phyloP scores from a whole-genome alignment of 345 rosid species.

The Camelina neglecta region DNA sequence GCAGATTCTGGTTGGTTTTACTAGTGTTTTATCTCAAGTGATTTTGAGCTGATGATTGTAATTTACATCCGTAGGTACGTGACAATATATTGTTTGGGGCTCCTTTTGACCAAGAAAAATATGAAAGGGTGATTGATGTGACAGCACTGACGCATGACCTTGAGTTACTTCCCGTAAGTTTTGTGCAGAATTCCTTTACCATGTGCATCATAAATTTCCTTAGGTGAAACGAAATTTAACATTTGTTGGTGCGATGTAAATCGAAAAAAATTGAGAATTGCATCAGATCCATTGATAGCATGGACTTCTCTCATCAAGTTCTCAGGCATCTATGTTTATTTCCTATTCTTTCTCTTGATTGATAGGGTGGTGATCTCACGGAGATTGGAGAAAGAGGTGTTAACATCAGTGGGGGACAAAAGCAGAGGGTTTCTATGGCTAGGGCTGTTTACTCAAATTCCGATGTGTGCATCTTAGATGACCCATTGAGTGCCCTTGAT shows the following conservation, averaged over 20 bases:
- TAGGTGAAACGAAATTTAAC: conserved; percentile 6
- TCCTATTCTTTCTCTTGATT: conserved; percentile 42
- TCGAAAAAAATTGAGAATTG: not conserved
- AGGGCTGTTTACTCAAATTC: conserved; percentile 94
- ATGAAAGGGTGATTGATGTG: conserved; percentile 84
- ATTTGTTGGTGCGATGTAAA: conserved; percentile 28
- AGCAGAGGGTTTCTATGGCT: conserved; percentile 99
- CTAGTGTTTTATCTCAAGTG: conserved; percentile 2
- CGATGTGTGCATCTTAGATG: conserved; percentile 92
- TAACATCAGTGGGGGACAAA: conserved; percentile 99
- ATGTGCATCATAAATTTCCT: not conserved
- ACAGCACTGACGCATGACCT: conserved; percentile 94
- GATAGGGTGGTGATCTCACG: conserved; percentile 97
- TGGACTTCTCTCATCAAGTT: conserved; percentile 5
- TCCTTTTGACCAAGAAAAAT: conserved; percentile 73
- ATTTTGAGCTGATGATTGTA: conserved; percentile 29
- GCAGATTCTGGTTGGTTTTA: conserved; percentile 3
- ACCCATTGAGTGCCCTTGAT: conserved; percentile 98
- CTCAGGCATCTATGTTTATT: conserved; percentile 33
- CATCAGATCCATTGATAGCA: conserved; percentile 11
- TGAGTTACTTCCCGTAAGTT: conserved; percentile 84
- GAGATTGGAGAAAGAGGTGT: conserved; percentile 99
- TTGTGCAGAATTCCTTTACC: conserved; percentile 23
- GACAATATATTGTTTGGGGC: conserved; percentile 95
- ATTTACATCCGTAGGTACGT: conserved; percentile 66